Conservation (phyloP, 2,329 filamentous ascomycete species). For the Clarireedia sp. region DNA sequence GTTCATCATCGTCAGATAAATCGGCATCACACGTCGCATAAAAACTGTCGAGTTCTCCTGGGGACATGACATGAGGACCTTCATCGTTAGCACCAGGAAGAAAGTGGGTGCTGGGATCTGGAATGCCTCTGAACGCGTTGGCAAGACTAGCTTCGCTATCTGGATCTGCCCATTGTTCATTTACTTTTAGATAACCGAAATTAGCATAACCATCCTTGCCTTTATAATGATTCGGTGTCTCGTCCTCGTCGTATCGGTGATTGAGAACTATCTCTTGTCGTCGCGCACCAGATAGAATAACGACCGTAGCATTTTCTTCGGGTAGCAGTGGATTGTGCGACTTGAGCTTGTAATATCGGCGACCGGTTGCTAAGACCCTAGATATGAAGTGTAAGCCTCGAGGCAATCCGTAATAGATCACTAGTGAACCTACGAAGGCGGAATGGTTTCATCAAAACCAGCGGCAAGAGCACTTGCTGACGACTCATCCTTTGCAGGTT, state of each 20-base stretch:
- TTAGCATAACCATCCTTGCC: constrained; percentile 18
- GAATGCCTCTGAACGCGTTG: constrained; percentile 13
- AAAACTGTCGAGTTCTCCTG: constrained; percentile 15
- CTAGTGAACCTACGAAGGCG: too few species aligned
- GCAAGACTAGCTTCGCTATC: constrained; percentile 21
- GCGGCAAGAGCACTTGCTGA: background rate
- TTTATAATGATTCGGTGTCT: constrained; percentile 17
- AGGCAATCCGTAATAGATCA: too few species aligned
- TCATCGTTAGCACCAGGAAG: constrained; percentile 5
- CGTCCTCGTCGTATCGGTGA: background rate
- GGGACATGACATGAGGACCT: constrained; percentile 15
- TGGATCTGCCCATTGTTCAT: constrained; percentile 25
- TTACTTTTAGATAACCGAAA: constrained; percentile 24
- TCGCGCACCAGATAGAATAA: background rate
- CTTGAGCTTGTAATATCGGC: background rate
- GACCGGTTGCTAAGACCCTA: background rate
- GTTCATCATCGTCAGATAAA: constrained; percentile 37
- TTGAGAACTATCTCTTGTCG: constrained; percentile 2
- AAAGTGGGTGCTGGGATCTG: background rate
- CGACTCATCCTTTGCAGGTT: background rate
- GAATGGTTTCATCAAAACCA: too few species aligned
- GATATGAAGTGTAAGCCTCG: background rate
- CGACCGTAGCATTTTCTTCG: too few species aligned
- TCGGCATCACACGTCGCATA: constrained; percentile 21
- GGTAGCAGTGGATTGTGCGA: too few species aligned